Percentiles rank a stretch among this genome's conserved stretches.
These are phyloP conservation scores for Nakazawaea pomicola DNA, from an alignment of 805 yeast species.

Conservation along the genomic window DNA sequence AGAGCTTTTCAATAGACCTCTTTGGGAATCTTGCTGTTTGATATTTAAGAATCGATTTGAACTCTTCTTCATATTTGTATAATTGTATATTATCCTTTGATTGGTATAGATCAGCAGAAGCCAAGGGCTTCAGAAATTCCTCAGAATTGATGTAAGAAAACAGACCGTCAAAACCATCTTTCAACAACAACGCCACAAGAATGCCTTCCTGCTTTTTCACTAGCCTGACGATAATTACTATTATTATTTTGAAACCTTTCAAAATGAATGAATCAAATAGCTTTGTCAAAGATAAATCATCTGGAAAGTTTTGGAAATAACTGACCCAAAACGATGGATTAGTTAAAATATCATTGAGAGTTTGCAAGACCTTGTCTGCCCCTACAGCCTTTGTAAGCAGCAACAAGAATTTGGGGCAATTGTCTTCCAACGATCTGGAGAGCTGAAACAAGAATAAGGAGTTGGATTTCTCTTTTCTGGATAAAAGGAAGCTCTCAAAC, in stretches of 20 bases:
- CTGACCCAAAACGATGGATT: not conserved
- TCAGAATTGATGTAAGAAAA: not conserved
- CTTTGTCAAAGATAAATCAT: not conserved
- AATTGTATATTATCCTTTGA: not conserved
- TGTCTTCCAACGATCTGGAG: conserved; percentile 8
- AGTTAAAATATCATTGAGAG: not conserved
- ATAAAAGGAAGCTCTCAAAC: not conserved
- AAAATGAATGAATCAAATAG: conserved; percentile 7
- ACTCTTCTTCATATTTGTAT: conserved; percentile 9
- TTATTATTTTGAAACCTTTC: conserved; percentile 6
- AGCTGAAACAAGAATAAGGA: conserved; percentile 5
- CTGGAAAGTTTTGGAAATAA: not conserved
- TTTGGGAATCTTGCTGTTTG: not conserved
- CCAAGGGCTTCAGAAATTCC: conserved; percentile 3
- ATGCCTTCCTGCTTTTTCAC: not conserved
- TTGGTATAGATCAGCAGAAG: not conserved
- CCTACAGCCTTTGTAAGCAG: not conserved
- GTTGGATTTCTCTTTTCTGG: not conserved
- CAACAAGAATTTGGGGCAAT: conserved; percentile 3
- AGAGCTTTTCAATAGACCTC: not conserved
- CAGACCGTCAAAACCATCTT: not conserved
- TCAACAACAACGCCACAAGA: not conserved
- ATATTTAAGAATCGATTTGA: not conserved
- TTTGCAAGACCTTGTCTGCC: not conserved
- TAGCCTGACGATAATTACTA: not conserved